phyloP scores from a whole-genome alignment of 2,329 filamentous ascomycete genomes.

The Penicillium hesseltinei region DNA sequence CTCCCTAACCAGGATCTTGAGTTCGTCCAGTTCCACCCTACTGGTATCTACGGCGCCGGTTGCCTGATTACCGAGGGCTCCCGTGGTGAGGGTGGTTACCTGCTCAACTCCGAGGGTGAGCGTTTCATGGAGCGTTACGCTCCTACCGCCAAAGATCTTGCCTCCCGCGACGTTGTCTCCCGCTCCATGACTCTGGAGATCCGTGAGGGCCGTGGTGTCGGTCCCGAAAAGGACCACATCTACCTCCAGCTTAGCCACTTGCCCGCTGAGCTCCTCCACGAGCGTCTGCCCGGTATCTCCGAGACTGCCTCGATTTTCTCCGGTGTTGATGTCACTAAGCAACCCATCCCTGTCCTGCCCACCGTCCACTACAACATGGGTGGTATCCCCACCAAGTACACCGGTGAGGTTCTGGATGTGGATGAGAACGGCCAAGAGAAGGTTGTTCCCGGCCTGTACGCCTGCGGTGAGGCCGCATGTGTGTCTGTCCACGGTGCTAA shows the following conservation, averaged over 20 bases:
- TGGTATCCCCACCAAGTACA: slow-evolving; percentile 96
- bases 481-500: slow-evolving; percentile 98
- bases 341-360: slow-evolving; percentile 92
- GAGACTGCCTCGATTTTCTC: slow-evolving; percentile 97
- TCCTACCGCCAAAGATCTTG: slow-evolving; percentile 95
- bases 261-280: slow-evolving; percentile 85
- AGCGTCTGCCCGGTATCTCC: slow-evolving; percentile 96
- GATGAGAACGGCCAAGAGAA: slow-evolving; percentile 85
- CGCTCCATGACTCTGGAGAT: slow-evolving; percentile 99
- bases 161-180: slow-evolving; percentile 91
- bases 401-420: slow-evolving; percentile 88
- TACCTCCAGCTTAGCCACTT: slow-evolving; percentile 97
- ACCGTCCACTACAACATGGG: slow-evolving; percentile 99
- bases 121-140: slow-evolving; percentile 99
- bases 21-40: slow-evolving; percentile 99
- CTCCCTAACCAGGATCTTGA: slow-evolving; percentile 98
- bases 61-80: slow-evolving; percentile 97
- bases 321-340: slow-evolving; percentile 94
- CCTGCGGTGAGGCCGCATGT: slow-evolving; percentile 94
- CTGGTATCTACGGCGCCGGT: slow-evolving; percentile 97
- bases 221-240: slow-evolving; percentile 96
- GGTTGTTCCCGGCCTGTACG: slow-evolving; percentile 91
- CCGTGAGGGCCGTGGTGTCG: slow-evolving; percentile 93
- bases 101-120: slow-evolving; percentile 96
- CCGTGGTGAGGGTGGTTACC: slow-evolving; percentile 96